Base-by-base conservation (phyloP, 129 eudicot genomes). In the Sambucus nigra region DNA sequence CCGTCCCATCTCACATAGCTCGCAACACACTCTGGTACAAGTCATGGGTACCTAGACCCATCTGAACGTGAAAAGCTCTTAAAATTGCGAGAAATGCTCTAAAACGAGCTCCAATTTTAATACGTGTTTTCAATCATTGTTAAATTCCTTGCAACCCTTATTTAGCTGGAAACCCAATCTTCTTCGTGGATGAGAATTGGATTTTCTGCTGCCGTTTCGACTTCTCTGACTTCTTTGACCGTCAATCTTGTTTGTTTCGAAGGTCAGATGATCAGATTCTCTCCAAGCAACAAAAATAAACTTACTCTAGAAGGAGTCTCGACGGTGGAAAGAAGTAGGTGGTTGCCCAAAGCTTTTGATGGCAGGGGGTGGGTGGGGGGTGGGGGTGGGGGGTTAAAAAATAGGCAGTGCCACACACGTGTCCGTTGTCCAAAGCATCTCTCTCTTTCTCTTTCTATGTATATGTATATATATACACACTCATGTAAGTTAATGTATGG, bases 121-220 rank as follows among this genome's bases (percentile, higher is more conserved):
- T 92, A 2, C 96, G 95, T 14, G 62, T 92, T 38, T 86, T 86
- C 58, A 77, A 74, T 57, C 91, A 76, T 32, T 92, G 99, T 54
- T 92, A 92, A 62, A 77, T 92, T 44, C 95, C 99, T 5, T 79
- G 94, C 40, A 82, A 77, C 49, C 99, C 99, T 1, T 65, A 76
- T 25, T 65, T 92, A 18, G 94, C 95, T 11, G 99, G 99, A 13
- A 92, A 92, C 77, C 99, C 99, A 0, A 55, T 86, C 0, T 92
- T 92, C 60, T 92, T 70, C 73, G 83, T 92, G 16, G 99, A 92
- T 19, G 99, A 92, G 61, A 82, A 70, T 26, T 72, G 73, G 47
- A 77, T 92, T 22, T 86, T 92, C 63, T 86, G 95, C 26, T 92
- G 99, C 47, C 95, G 95, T 0, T 73, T 82, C 35, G 95, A 92